A percentile compares a stretch with the other conserved stretches of the same genome.
Conservation (phyloP, 2,329 filamentous ascomycete genomes). For the Botrytis porri region DNA sequence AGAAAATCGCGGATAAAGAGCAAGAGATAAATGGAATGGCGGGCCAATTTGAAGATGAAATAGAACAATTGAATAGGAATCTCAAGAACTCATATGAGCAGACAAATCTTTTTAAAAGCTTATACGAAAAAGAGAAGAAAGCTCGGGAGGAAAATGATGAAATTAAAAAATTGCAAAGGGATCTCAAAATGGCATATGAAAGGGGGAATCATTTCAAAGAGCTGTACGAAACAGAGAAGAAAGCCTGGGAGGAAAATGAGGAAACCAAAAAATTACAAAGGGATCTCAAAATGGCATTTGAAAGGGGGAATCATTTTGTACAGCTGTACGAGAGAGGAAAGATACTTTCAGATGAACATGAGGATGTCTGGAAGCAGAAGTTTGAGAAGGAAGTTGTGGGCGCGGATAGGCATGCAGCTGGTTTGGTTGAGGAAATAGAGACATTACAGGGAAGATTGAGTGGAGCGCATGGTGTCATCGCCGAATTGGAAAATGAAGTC, state of each 20-base stretch:
- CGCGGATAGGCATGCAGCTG: conserved; percentile 5
- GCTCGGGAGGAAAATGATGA: neutral
- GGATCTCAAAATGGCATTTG: neutral
- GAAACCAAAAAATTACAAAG: neutral
- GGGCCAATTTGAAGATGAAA: neutral
- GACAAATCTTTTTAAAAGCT: neutral
- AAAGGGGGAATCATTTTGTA: neutral
- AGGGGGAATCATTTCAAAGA: no score
- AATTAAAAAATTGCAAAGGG: neutral
- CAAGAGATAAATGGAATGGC: neutral
- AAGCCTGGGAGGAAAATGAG: no score
- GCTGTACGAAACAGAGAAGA: no score
- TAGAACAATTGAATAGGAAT: neutral
- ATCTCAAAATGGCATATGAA: neutral
- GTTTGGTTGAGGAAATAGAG: conserved; percentile 6
- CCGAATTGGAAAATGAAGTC: neutral
- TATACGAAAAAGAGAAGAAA: neutral
- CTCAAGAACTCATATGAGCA: neutral
- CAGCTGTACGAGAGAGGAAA: neutral
- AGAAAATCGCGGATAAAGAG: neutral
- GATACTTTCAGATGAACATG: neutral
- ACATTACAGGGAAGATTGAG: conserved; percentile 13
- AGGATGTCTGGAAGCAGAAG: conserved; percentile 11
- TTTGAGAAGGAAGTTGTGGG: neutral
- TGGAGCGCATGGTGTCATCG: conserved; percentile 7